Evolutionary conservation across 179 eudicot genomes (phyloP), one percentile per base, ranked within the genome.

Genomic region (Silene vulgaris): DNA sequence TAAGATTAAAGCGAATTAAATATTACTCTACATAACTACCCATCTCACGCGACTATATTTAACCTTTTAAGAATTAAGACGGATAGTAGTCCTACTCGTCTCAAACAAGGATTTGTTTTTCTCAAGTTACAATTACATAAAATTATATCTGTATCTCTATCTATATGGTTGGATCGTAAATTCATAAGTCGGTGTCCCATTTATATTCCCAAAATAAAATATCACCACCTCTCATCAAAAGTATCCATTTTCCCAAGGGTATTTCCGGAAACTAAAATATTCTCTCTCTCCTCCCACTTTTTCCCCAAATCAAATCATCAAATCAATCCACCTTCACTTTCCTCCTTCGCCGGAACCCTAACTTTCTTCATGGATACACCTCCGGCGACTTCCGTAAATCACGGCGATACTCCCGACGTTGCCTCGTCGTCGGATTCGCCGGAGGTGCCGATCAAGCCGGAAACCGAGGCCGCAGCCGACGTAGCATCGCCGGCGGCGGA

Each of bases 311-410:
- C 69, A 61, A n/a, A 52, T 52, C 57, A 52, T 14, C 59, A 14
- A 14, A 52, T 52, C 59, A 52, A 52, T 52, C 61, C 12, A 19
- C 7, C 20, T 74, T 26, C 45, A 13, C 62, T 12, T 56, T 28
- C 16, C 75, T 9, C 32, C 62, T 70, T 28, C 71, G 78, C 78
- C 78, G 86, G 80, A 80, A 85, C 75, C 81, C 84, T 76, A 65
- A 14, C 62, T 21, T 56, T 65, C 37, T 28, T 62, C 4, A 84
- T 84, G 86, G 59, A 52, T 52, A 52, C 59, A 52, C 59, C 59
- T 52, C 59, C 59, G 59, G 86, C 81, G 76, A 63, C 76, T 43
- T 71, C 82, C 81, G 78, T 74, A 26, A 28, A 80, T n/a, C 78
- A 65, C 52, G 78, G 20, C 28, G 40, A 8, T 40, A 40, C 8